Base-by-base conservation (phyloP, 768 basidiomycete genomes). In the Hirschioporus abietinus region DNA sequence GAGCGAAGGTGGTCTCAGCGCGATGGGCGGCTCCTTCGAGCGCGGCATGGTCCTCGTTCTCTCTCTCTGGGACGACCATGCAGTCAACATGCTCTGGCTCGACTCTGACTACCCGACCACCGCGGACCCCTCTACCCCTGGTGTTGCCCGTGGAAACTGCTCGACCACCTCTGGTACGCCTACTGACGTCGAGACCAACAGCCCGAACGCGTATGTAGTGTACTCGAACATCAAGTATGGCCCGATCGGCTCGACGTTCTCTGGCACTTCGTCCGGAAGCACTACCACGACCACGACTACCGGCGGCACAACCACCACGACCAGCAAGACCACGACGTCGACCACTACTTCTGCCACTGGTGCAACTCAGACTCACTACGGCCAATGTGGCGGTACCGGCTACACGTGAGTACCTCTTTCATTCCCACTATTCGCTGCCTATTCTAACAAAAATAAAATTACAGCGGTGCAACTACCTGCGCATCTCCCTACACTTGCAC, bases 31-130 rank as follows among this genome's bases (percentile, higher is more conserved):
- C 63, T 72, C 82, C 10, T 73, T 83, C 69, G 70, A 68, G 52
- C 71, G 72, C 58, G 83, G 83, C 60, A 79, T 83, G 77, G 84
- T 83, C 35, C 75, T 85, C 67, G 82, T 82, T 66, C 73, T 86
- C 70, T 77, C 75, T 59, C 66, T 86, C 68, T 84, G 85, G 85
- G 84, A 85, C 72, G 84, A 86, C 76, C 79, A 86, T 71, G 76
- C 76, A 27, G 84, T 75, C 66, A 76, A 80, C 75, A 86, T 86
- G 85, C 78, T 84, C 70, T 86, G 85, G 80, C 82, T 86, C 74
- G 84, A 86, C 78, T 75, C 76, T 71, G 76, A 75, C 78, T 84
- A 82, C 78, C 85, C 81, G 64, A 70, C 70, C 58, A 71, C 70
- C 64, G 70, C 68, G 17, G 73, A 73, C 73, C 70, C 81, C 30